Evolutionary conservation across 2,329 filamentous ascomycete genomes (phyloP).

Genomic region (Achaetomium macrosporum): DNA sequence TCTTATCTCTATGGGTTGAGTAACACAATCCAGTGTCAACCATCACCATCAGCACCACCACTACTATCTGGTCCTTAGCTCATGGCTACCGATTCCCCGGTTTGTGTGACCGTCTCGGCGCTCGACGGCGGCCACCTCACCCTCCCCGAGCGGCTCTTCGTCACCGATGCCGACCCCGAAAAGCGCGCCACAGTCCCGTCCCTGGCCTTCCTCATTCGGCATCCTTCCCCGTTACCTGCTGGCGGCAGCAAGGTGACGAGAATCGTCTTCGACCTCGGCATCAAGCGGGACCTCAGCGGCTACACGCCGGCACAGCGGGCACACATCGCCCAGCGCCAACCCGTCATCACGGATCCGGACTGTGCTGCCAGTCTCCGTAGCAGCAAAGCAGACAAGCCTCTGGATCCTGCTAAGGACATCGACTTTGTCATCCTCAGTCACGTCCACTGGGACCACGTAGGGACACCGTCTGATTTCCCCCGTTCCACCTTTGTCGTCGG

Average conservation of each 20-base stretch:
- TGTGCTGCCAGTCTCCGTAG: constrained; percentile 34
- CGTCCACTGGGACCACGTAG: constrained; percentile 53
- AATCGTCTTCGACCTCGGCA: constrained; percentile 49
- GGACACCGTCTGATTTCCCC: constrained; percentile 47
- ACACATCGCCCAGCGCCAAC: constrained; percentile 41
- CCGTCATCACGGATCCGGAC: constrained; percentile 40
- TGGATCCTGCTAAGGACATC: constrained; percentile 23
- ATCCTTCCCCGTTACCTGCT: constrained; percentile 30
- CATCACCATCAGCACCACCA: too few species aligned
- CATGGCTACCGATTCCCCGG: constrained; percentile 1
- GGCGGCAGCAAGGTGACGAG: constrained; percentile 27
- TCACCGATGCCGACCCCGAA: constrained; percentile 37
- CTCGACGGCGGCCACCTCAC: constrained; percentile 39
- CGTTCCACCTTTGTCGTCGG: constrained; percentile 46
- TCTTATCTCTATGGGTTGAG: too few species aligned
- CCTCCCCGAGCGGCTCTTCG: constrained; percentile 41
- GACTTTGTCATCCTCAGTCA: constrained; percentile 42
- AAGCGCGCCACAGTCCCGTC: constrained; percentile 46
- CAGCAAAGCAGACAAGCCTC: constrained; percentile 9
- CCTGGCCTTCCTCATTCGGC: constrained; percentile 46
- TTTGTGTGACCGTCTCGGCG: constrained; percentile 32
- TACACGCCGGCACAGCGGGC: constrained; percentile 40
- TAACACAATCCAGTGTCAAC: too few species aligned
- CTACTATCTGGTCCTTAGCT: background rate
- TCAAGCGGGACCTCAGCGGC: constrained; percentile 38